These are phyloP conservation scores for Phaeosphaeria sp. DNA, from an alignment of 2,329 filamentous ascomycete genomes.

Conservation along the genomic window DNA sequence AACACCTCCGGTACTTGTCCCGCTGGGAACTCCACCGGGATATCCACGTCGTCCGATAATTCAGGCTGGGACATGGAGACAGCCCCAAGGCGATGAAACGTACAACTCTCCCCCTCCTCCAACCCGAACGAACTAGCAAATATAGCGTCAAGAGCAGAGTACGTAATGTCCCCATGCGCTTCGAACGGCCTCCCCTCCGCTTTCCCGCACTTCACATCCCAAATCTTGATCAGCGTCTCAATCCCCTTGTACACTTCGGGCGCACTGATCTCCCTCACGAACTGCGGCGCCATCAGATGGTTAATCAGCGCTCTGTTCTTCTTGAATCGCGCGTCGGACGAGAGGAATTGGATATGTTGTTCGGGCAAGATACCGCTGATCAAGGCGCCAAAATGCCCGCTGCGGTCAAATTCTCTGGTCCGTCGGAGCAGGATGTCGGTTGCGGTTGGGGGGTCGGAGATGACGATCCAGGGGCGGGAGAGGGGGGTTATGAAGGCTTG, in stretches of 20 bases:
- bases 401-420: slow-evolving; percentile 28
- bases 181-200: slow-evolving; percentile 41
- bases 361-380: slow-evolving; percentile 27
- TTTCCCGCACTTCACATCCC: slow-evolving; percentile 36
- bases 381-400: slow-evolving; percentile 21
- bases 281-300: slow-evolving; percentile 48
- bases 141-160: slow-evolving; percentile 10
- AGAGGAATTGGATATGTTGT: slow-evolving; percentile 27
- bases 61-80: neutral
- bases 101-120: neutral
- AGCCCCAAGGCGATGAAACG: neutral
- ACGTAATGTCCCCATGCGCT: slow-evolving; percentile 37
- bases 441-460: slow-evolving; percentile 10
- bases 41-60: neutral
- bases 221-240: slow-evolving; percentile 28
- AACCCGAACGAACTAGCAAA: slow-evolving; percentile 9
- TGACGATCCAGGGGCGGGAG: slow-evolving; percentile 12
- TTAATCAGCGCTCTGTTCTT: slow-evolving; percentile 44
- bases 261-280: slow-evolving; percentile 38
- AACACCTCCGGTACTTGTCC: slow-evolving; percentile 4
- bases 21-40: slow-evolving; percentile 1
- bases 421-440: slow-evolving; percentile 16
- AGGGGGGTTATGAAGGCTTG: slow-evolving; percentile 17
- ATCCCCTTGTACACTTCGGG: slow-evolving; percentile 7
- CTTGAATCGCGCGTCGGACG: slow-evolving; percentile 41